Evolutionary conservation across 768 basidiomycete genomes (phyloP), one percentile per base, ranked within the genome.

Genomic region (Stropharia rugosoannulata): DNA sequence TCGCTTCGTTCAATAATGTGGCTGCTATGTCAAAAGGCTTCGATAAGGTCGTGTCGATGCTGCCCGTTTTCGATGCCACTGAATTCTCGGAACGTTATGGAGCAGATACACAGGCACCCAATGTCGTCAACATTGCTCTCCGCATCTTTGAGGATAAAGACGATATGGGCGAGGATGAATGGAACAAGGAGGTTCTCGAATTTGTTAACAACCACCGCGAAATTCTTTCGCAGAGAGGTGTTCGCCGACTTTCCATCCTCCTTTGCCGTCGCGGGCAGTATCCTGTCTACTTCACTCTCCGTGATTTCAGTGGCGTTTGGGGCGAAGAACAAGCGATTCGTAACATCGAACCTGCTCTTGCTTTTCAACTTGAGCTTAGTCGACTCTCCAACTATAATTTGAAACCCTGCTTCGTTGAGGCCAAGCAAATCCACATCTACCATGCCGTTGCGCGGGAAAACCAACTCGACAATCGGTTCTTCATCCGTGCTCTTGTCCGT

Each of bases 401-500:
- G 68, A 90, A 85, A 39, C 96, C 97, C n/a, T 87, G 88, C 75
- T 95, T 95, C 68, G 93, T 94, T 45, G 95, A 98, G 74, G 90
- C 93, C 74, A 90, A 96, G 69, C 96, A 98, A 73, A 91, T 98
- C 47, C 97, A 98, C 74, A 91, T 99, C 66, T 98, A 99, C 74
- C 94, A 96, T 64, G 95, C 90, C 43, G 84, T 96, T 49, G 95
- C 95, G 32, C 83, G 86, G 57, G 97, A 98, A 77, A 98, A 98
- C 74, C 90, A 96, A 62, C 84, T 97, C n/a, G 97, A 99, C 71
- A 93, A 85, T 62, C 86, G 97, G 51, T 99, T 99, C 87, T 98
- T 99, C 75, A 85, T 99, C 51, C 95, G 97, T 57, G 97, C 94
- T 25, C 81, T 99, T 55, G 86, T 99, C 47, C 93, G 97, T 51